Evolutionary conservation across 805 yeast genomes (phyloP), one percentile per base, ranked within the genome.

Genomic region (Saccharomycopsis schoenii): DNA sequence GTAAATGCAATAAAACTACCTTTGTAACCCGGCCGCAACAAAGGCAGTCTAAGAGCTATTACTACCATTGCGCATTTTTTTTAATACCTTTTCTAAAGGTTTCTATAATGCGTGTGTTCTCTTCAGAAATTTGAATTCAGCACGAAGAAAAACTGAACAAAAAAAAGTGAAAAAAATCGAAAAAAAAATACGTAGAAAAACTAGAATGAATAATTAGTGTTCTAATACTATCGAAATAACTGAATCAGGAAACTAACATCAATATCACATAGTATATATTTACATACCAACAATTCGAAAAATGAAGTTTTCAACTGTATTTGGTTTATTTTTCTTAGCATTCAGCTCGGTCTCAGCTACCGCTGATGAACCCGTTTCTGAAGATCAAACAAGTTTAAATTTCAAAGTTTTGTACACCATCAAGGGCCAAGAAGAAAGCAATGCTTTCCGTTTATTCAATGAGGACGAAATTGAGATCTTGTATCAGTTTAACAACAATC

Each of bases 401-500:
- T 62, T 62, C 42, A 34, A 47, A 15, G 56, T 62, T 51, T 39
- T 60, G 17, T 62, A 58, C 51, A 52, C 43, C 19, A 34, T 62
- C 17, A 47, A 58, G 42, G 63, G 56, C n/a, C 43, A 29, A 17
- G 58, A 55, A 21, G 40, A 25, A 29, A 55, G 42, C 42, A 24
- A 50, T 11, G 58, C 59, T n/a, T 62, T 50, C 59, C 60, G 58
- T 75, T 80, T 68, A 71, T 75, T 63, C 68, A 80, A 80, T 65
- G 85, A 85, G 39, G 86, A 86, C 43, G 73, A 76, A 34, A 71
- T 82, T 42, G 72, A 82, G 1, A 69, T 88, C 60, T 72, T 71
- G 21, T 86, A 84, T 70, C 72, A 76, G 8, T 77, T 86, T 62
- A 67, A 70, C 57, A 86, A 86, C 68, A 72, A 77, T 42, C 88